phyloP scores from a whole-genome alignment of 2,329 filamentous ascomycete genomes.

The Sporothrix pallida region DNA sequence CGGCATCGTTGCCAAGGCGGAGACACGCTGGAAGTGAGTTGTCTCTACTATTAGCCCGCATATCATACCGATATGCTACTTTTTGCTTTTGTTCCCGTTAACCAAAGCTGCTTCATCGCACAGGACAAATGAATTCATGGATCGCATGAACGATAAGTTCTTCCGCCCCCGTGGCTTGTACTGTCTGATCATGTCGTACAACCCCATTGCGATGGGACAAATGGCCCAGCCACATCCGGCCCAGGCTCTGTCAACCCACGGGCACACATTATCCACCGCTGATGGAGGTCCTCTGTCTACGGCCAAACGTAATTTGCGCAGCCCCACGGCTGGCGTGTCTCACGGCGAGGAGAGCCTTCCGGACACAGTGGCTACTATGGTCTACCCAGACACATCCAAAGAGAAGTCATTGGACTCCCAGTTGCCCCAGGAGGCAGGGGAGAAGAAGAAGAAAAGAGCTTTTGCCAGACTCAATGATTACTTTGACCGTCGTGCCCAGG shows the following conservation, averaged over 20 bases:
- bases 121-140: background rate
- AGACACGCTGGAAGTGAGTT: background rate
- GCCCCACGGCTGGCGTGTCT: background rate
- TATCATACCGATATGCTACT: background rate
- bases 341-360: background rate
- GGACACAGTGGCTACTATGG: background rate
- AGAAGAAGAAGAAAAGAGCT: background rate
- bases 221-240: background rate
- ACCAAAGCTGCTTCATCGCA: background rate
- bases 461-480: background rate
- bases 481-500: background rate
- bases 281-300: background rate
- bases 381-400: background rate
- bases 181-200: slow-evolving; percentile 13
- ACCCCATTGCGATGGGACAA: background rate
- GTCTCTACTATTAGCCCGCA: too few species aligned
- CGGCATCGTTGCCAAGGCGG: slow-evolving; percentile 2
- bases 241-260: background rate
- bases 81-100: background rate
- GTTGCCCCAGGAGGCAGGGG: background rate
- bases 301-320: background rate
- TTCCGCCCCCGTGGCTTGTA: background rate
- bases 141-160: background rate
- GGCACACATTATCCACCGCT: background rate
- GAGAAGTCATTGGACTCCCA: background rate